A percentile compares a stretch with the other conserved stretches of the same genome.
Conservation (phyloP, 2,329 filamentous ascomycete genomes). For the Cladobotryum protrusum region DNA sequence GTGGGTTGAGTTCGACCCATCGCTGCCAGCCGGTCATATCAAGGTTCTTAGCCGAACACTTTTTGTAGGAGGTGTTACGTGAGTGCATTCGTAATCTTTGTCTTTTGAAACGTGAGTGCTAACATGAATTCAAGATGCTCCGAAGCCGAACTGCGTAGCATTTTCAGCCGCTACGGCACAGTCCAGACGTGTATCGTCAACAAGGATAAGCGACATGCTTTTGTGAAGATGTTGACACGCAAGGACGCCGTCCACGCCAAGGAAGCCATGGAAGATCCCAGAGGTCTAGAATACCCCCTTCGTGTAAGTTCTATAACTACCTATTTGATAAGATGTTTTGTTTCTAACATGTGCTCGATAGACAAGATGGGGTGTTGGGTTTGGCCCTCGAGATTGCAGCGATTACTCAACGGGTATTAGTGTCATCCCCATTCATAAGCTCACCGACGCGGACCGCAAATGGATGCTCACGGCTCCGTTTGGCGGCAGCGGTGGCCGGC, state of each 20-base stretch:
- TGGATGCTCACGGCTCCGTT: conserved; percentile 95
- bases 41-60: conserved; percentile 92
- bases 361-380: conserved; percentile 97
- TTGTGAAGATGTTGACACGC: conserved; percentile 96
- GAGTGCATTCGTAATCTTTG: conserved; percentile 35
- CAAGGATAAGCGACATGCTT: conserved; percentile 94
- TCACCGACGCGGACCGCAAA: conserved; percentile 94
- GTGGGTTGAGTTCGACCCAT: conserved; percentile 73
- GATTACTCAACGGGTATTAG: conserved; percentile 91
- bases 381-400: conserved; percentile 93
- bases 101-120: conserved; percentile 3
- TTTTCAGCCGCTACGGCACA: conserved; percentile 75
- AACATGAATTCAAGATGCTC: conserved; percentile 48
- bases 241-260: conserved; percentile 79
- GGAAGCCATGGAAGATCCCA: conserved; percentile 76
- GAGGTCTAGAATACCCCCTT: conserved; percentile 65
- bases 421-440: conserved; percentile 82
- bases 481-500: conserved; percentile 80
- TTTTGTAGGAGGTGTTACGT: conserved; percentile 93
- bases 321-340: not conserved
- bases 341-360: conserved; percentile 29
- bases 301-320: conserved; percentile 46
- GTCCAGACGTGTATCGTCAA: conserved; percentile 99
- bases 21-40: conserved; percentile 69
- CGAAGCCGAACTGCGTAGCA: conserved; percentile 71